These are phyloP conservation scores for Hypericum perforatum DNA, from an alignment of 345 rosid species.

Conservation along the genomic window DNA sequence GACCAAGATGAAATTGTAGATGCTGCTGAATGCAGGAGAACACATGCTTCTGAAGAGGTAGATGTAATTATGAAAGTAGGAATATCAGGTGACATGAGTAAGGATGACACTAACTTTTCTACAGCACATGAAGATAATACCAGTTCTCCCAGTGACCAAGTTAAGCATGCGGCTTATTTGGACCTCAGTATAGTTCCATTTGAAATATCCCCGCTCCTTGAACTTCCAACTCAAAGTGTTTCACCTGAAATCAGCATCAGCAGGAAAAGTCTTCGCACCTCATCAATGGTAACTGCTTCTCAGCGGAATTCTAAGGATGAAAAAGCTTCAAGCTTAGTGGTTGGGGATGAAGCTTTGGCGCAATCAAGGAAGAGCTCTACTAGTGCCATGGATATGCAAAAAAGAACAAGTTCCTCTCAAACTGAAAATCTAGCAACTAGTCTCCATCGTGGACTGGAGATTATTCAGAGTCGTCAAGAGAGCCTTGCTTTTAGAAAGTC, in stretches of 20 bases:
- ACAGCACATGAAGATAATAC: conserved; percentile 15
- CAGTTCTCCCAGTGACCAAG: conserved; percentile 18
- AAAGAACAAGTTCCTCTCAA: conserved; percentile 31
- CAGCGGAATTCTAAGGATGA: too few species aligned
- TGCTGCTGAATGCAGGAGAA: conserved; percentile 16
- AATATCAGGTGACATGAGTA: conserved; percentile 34
- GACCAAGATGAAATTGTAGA: conserved; percentile 25
- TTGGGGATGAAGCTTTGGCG: conserved; percentile 21
- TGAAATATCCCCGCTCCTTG: conserved; percentile 17
- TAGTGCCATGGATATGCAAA: conserved; percentile 26
- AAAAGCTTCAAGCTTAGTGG: too few species aligned
- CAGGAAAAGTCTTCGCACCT: too few species aligned
- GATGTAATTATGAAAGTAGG: conserved; percentile 71
- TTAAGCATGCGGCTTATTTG: conserved; percentile 32
- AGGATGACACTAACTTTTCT: conserved; percentile 13
- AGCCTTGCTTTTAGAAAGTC: conserved; percentile 70
- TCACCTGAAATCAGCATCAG: too few species aligned
- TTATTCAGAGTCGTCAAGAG: conserved; percentile 57
- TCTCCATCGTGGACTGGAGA: conserved; percentile 87
- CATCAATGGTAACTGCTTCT: too few species aligned
- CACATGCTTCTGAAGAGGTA: conserved; percentile 33
- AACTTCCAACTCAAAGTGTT: too few species aligned
- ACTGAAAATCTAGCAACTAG: conserved; percentile 88
- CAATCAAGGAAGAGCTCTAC: conserved; percentile 23
- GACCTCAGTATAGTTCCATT: conserved; percentile 33